Percentiles rank a stretch among this genome's conserved stretches.
Evolutionary conservation across 2,329 filamentous ascomycete genomes (phyloP).

Genomic region (Exserohilum turcica): DNA sequence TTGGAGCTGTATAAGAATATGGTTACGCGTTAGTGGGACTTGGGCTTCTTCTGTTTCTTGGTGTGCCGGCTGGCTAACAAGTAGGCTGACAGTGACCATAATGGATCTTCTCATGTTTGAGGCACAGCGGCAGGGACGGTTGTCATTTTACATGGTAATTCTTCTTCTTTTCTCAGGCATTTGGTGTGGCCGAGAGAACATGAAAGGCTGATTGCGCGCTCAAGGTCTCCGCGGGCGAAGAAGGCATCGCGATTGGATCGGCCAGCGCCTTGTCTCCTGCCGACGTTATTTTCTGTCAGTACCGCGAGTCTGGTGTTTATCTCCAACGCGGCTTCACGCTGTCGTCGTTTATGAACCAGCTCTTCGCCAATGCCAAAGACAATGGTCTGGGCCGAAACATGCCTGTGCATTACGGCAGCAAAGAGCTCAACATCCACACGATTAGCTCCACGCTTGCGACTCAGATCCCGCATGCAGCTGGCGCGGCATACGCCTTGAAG

Average conservation of each 20-base stretch:
- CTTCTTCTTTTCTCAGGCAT: no score
- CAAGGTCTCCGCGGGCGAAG: constrained; percentile 80
- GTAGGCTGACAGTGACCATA: constrained; percentile 63
- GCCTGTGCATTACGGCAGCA: constrained; percentile 94
- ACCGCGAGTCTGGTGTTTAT: constrained; percentile 91
- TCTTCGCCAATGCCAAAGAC: constrained; percentile 87
- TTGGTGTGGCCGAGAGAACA: no score
- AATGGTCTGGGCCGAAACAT: constrained; percentile 85
- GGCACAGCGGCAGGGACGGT: constrained; percentile 88
- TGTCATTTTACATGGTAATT: constrained; percentile 93
- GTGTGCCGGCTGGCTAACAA: constrained; percentile 6
- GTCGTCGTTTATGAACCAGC: constrained; percentile 90
- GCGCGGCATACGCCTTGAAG: constrained; percentile 86
- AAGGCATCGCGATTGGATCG: constrained; percentile 89
- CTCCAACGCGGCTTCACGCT: constrained; percentile 85
- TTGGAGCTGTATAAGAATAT: constrained; percentile 67
- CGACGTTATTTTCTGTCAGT: constrained; percentile 93
- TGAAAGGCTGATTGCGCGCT: no score
- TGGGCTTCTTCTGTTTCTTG: neutral
- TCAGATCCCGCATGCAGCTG: constrained; percentile 85
- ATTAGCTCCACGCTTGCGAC: constrained; percentile 86
- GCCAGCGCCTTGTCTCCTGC: constrained; percentile 81
- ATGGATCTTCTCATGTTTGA: constrained; percentile 99
- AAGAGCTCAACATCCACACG: constrained; percentile 83
- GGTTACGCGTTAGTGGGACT: constrained; percentile 56